Conservation (phyloP, 805 yeast species). For the Monosporozyma aerobia region DNA sequence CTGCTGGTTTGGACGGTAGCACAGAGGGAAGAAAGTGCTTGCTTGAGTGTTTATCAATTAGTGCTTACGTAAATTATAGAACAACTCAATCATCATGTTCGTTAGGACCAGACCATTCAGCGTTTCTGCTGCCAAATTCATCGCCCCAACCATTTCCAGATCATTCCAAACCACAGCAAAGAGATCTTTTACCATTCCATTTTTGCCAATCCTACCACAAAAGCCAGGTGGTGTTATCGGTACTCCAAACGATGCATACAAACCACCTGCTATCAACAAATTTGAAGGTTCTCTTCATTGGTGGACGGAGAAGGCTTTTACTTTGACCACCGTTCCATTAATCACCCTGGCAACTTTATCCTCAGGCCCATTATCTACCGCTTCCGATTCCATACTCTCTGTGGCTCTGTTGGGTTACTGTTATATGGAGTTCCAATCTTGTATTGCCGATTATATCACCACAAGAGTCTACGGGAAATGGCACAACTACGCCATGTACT, state of each 20-base stretch:
- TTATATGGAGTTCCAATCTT: slow-evolving; percentile 82
- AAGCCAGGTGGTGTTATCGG: slow-evolving; percentile 89
- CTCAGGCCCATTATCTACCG: slow-evolving; percentile 56
- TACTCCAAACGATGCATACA: slow-evolving; percentile 84
- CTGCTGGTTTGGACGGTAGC: background rate
- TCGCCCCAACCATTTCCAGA: background rate
- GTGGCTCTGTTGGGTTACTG: slow-evolving; percentile 64
- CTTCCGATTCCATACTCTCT: slow-evolving; percentile 63
- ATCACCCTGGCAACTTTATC: slow-evolving; percentile 65
- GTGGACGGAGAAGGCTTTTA: slow-evolving; percentile 73
- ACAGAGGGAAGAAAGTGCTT: too few relatives aligned
- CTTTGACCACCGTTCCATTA: slow-evolving; percentile 69
- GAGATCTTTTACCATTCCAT: slow-evolving; percentile 34
- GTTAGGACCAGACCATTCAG: background rate
- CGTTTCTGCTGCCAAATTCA: slow-evolving; percentile 21
- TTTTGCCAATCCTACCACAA: slow-evolving; percentile 57
- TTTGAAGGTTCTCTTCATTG: slow-evolving; percentile 86
- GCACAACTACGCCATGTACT: slow-evolving; percentile 57
- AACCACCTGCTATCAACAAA: slow-evolving; percentile 51
- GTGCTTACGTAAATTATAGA: background rate
- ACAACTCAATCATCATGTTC: background rate
- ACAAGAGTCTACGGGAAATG: slow-evolving; percentile 72
- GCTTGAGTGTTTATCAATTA: background rate
- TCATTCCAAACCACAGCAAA: slow-evolving; percentile 6
- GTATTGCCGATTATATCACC: slow-evolving; percentile 91